Evolutionary conservation across 176 grass and related monocot species (phyloP).

Genomic region (maize (Zea mays)): DNA sequence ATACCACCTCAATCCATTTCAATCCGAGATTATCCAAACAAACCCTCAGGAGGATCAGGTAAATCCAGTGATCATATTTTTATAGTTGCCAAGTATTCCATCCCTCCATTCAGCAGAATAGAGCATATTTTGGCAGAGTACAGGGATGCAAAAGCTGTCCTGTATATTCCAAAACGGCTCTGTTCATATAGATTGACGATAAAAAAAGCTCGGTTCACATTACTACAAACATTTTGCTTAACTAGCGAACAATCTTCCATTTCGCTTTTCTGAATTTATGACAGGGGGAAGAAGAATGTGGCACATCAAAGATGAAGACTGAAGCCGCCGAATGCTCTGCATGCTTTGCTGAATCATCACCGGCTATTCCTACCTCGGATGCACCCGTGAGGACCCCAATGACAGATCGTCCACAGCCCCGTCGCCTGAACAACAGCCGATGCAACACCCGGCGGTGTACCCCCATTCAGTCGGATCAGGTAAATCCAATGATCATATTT

Average conservation of each 20-base stretch:
- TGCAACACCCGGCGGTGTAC: constrained; percentile 24
- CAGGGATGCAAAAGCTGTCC: neutral
- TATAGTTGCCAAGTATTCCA: neutral
- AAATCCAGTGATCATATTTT: constrained; percentile 26
- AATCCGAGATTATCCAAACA: no score
- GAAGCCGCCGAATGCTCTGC: constrained; percentile 16
- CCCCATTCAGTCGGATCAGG: constrained; percentile 36
- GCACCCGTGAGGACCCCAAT: constrained; percentile 45
- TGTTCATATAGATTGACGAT: neutral
- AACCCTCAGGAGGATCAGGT: constrained; percentile 48
- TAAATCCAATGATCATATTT: constrained; percentile 31
- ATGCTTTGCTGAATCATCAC: neutral
- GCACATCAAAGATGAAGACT: constrained; percentile 15
- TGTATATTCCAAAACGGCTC: neutral
- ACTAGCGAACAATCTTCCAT: neutral
- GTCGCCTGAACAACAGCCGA: constrained; percentile 33
- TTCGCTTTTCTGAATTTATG: constrained; percentile 5
- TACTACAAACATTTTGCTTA: neutral
- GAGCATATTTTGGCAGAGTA: neutral
- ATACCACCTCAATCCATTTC: no score
- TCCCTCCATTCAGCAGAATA: neutral
- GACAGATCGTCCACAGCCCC: constrained; percentile 46
- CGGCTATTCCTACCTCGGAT: constrained; percentile 14
- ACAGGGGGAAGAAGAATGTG: constrained; percentile 17
- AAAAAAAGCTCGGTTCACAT: neutral